Evolutionary conservation across 2,329 filamentous ascomycete species (phyloP), one percentile per base, ranked within the genome.

Genomic region (Fusarium duplospermum): DNA sequence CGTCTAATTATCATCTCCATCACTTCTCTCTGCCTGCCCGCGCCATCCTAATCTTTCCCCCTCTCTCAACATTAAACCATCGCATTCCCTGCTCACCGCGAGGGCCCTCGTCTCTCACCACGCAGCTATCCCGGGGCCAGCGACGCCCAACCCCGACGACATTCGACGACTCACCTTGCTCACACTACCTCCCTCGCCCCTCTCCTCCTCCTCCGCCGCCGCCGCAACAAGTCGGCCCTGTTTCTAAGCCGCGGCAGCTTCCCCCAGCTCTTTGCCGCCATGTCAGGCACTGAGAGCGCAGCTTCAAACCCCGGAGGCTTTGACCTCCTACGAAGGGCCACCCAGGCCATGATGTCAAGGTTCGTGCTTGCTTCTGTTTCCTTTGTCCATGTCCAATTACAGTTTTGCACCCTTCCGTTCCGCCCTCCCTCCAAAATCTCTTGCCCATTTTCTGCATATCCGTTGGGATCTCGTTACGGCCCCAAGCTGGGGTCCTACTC

Each of bases 331-430:
- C 85, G 87, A 78, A 85, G 89, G 80, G 89, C 89, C 71, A 91
- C 89, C n/a, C 88, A 90, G 78, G 87, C 87, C 76, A 88, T 91
- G 86, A 89, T 91, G 87, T 90, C 88, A 83, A 90, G 84, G 88
- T 90, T 87, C 81, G 88, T 87, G 67, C 60, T 62, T 71, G 62
- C 73, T 76, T 74, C 71, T 71, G 62, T 73, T 76, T 74, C 71
- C 45, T 58, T 71, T 67, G 72, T 61, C 74, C 74, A 71, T 72
- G 31, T 77, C 74, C 38, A 52, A 62, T 62, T 56, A 42, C 35
- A 42, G 31, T 69, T 58, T 42, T 72, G 36, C 45, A 58, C 36
- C 36, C 40, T 47, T 68, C 68, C 58, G 38, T 47, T 47, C 42
- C 22, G 14, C 22, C 22, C 42, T 47, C 56, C 13, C 20, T 27